Conservation (phyloP, 306 rosid species). For the Sicyos edulis region DNA sequence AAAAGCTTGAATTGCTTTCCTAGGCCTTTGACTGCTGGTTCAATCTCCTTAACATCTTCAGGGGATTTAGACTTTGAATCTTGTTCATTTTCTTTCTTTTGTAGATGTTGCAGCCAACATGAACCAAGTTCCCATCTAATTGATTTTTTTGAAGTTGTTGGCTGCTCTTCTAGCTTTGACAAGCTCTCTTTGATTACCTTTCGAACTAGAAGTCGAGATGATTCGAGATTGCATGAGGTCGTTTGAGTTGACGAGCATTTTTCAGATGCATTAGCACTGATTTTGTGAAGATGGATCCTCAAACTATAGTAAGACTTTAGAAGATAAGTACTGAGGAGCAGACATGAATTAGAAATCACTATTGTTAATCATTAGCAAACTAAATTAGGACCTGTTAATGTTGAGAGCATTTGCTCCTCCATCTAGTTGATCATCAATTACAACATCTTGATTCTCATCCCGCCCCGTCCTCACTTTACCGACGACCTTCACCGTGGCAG, state of each 20-base stretch:
- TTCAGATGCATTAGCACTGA: constrained; percentile 38
- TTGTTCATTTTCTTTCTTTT: constrained; percentile 51
- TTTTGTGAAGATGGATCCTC: constrained; percentile 67
- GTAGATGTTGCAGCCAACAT: constrained; percentile 88
- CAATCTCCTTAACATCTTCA: constrained; percentile 36
- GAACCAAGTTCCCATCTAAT: constrained; percentile 98
- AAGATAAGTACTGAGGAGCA: constrained; percentile 7
- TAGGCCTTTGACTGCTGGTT: constrained; percentile 69
- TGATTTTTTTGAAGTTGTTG: constrained; percentile 37
- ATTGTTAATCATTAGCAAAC: background rate
- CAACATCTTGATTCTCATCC: constrained; percentile 47
- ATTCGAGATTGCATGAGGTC: constrained; percentile 43
- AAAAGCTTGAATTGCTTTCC: constrained; percentile 78
- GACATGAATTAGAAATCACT: background rate
- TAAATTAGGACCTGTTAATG: constrained; percentile 53
- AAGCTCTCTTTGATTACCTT: constrained; percentile 56
- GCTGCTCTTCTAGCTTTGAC: constrained; percentile 41
- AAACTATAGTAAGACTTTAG: constrained; percentile 47
- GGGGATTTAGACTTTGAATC: constrained; percentile 32
- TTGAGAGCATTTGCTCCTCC: constrained; percentile 96
- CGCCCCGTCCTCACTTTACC: constrained; percentile 50
- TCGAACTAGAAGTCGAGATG: constrained; percentile 36
- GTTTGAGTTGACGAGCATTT: constrained; percentile 32
- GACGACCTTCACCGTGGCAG: constrained; percentile 65
- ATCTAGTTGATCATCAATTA: constrained; percentile 72